Conservation (phyloP, 2,329 filamentous ascomycete species). For the Pleurostoma richardsiae region DNA sequence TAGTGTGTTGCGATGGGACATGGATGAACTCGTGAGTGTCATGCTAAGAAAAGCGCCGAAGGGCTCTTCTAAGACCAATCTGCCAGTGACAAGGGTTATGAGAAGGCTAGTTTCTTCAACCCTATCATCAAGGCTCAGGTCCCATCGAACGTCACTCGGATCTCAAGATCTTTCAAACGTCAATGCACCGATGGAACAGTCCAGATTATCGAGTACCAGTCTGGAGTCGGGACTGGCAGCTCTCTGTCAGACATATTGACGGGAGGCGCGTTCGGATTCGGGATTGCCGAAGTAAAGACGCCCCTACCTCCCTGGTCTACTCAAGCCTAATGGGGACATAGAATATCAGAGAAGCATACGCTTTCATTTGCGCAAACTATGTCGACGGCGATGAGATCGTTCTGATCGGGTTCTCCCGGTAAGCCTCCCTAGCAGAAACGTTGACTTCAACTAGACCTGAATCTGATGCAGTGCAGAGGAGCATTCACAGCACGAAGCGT, state of each 20-base stretch:
- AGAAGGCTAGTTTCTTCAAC: constrained; percentile 29
- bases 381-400: constrained; percentile 52
- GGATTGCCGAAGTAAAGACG: constrained; percentile 41
- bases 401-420: constrained; percentile 50
- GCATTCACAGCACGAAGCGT: constrained; percentile 55
- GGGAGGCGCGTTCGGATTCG: constrained; percentile 50
- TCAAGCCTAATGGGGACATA: constrained; percentile 5
- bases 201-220: constrained; percentile 58
- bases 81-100: constrained; percentile 37
- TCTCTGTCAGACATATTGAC: constrained; percentile 43
- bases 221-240: constrained; percentile 52
- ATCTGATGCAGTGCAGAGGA: constrained; percentile 20
- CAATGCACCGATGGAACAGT: constrained; percentile 44
- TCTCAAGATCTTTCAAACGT: constrained; percentile 51
- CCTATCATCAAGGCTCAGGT: constrained; percentile 37
- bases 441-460: too few species aligned
- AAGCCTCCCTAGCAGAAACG: not conserved
- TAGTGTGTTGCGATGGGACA: constrained; percentile 49
- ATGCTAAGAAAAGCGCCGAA: not conserved
- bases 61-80: not conserved
- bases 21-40: constrained; percentile 41
- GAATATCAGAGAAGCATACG: constrained; percentile 57
- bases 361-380: constrained; percentile 59
- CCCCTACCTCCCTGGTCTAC: not conserved
- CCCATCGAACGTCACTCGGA: constrained; percentile 56